Evolutionary conservation across 2,329 filamentous ascomycete genomes (phyloP).

Genomic region (Fusarium torulosum): DNA sequence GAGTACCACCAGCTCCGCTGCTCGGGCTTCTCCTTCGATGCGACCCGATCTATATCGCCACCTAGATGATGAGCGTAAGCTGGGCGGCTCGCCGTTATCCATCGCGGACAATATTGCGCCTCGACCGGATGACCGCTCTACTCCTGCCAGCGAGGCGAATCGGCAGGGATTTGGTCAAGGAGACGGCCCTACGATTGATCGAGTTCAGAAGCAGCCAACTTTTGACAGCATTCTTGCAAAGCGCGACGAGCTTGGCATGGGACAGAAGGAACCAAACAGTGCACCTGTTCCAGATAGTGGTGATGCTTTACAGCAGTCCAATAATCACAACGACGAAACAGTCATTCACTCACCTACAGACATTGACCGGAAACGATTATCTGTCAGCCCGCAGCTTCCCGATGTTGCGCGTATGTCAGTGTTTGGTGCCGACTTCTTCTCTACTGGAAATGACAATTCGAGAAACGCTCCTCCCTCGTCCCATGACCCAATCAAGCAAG

Average conservation of each 20-base stretch:
- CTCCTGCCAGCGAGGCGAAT: constrained; percentile 21
- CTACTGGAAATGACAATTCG: constrained; percentile 47
- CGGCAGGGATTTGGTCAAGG: constrained; percentile 10
- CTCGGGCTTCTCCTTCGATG: constrained; percentile 72
- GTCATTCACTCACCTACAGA: constrained; percentile 29
- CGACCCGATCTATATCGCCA: constrained; percentile 84
- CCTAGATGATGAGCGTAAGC: constrained; percentile 71
- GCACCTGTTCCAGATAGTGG: constrained; percentile 1
- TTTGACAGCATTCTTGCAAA: constrained; percentile 42
- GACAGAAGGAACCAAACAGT: constrained; percentile 5
- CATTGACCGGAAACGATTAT: constrained; percentile 53
- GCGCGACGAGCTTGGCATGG: constrained; percentile 25
- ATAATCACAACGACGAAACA: constrained; percentile 16
- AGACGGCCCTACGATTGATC: constrained; percentile 13
- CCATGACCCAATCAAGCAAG: constrained; percentile 33
- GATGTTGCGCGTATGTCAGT: constrained; percentile 69
- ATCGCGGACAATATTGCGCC: constrained; percentile 65
- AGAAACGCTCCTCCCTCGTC: constrained; percentile 8
- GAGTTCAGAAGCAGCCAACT: constrained; percentile 36
- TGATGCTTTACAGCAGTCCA: constrained; percentile 10
- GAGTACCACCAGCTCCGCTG: constrained; percentile 40
- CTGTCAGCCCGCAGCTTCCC: constrained; percentile 69
- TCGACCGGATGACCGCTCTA: constrained; percentile 52
- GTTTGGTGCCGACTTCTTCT: constrained; percentile 71
- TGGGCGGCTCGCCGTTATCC: constrained; percentile 68